phyloP scores from a whole-genome alignment of 352 stramenopile species.

The Globisporangium nodosum region DNA sequence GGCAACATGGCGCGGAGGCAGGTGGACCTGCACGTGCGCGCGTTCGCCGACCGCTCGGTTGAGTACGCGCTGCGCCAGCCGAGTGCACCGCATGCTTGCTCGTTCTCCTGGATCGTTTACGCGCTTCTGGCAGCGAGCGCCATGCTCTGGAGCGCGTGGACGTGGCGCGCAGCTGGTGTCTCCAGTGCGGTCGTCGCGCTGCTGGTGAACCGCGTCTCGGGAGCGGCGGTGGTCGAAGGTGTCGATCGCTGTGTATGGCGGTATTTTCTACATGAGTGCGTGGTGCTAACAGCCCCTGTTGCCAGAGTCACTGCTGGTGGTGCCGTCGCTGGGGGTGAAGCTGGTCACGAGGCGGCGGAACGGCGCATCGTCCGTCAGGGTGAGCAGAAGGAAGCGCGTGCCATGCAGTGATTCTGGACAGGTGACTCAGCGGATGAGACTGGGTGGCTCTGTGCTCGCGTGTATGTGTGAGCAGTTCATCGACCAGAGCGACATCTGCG shows the following conservation, averaged over 20 bases:
- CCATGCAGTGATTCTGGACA: background rate
- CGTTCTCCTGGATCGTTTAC: background rate
- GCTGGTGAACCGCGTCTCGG: slow-evolving; percentile 5
- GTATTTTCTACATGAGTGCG: background rate
- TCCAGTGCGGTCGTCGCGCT: background rate
- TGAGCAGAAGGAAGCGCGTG: slow-evolving; percentile 7
- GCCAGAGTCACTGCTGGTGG: slow-evolving; percentile 69
- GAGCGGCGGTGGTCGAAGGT: slow-evolving; percentile 9
- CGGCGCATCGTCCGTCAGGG: slow-evolving; percentile 25
- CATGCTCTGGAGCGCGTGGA: slow-evolving; percentile 16
- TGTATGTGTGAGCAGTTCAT: slow-evolving; percentile 27
- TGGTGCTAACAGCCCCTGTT: background rate
- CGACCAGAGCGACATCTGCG: slow-evolving; percentile 39
- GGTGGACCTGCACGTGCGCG: slow-evolving; percentile 45
- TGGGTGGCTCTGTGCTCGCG: background rate
- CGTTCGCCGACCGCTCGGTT: slow-evolving; percentile 40
- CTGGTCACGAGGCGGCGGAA: slow-evolving; percentile 53
- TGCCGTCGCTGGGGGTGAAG: slow-evolving; percentile 70
- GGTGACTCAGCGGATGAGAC: background rate
- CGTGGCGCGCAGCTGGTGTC: background rate
- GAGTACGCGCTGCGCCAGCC: slow-evolving; percentile 41
- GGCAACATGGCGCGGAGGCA: slow-evolving; percentile 10
- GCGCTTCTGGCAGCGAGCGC: slow-evolving; percentile 1
- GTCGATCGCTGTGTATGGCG: background rate
- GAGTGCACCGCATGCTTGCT: background rate